Evolutionary conservation across 2,329 filamentous ascomycete genomes (phyloP), one percentile per base, ranked within the genome.

Genomic region (Aspergillus brasiliensis): DNA sequence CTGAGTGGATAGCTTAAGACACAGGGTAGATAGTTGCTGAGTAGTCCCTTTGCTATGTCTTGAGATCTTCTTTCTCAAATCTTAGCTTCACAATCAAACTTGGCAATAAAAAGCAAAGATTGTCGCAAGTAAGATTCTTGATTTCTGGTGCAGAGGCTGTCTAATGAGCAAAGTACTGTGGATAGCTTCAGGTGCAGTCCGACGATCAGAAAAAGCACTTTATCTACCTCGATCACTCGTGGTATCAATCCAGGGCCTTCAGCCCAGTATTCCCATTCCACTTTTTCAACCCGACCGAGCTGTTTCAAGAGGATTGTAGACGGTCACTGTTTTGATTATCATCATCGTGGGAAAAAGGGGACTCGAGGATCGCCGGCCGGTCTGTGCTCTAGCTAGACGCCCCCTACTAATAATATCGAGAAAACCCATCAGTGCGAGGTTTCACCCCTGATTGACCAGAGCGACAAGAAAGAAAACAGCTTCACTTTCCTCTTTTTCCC

Each of bases 281-380:
- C 47, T 46, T 28, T 28, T 51, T 38, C 27, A 23, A 25, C 47
- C 55, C 55, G 37, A 51, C 47, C 46, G 31, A 38, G 44, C 6
- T 52, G 56, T 58, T 58, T 58, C 56, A 58, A 58, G 46, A 40
- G 27, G 8, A 11, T 23, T 23, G 15, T 19, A 8, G 49, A 46
- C 40, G 25, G 42, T 31, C 27, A 31, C 19, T 34, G 52, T 31
- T 55, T 55, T 55, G 52, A 55, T 55, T 55, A 19, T 25, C 31
- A 40, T 57, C 56, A 51, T 27, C 34, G 34, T 13, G 19, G 19
- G 19, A 57, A 65, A 62, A 60, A 63, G 61, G 64, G 56, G 60
- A 59, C 62, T 63, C 51, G 64, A 66, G 46, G 64, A 66, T 66
- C 62, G 57, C 48, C 58, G 23, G 21, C 51, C 49, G 62, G 64